A percentile compares a stretch with the other conserved stretches of the same genome.
These are phyloP conservation scores for Sporisorium graminicola DNA, from an alignment of 1,284 basidiomycete species.

Conservation along the genomic window DNA sequence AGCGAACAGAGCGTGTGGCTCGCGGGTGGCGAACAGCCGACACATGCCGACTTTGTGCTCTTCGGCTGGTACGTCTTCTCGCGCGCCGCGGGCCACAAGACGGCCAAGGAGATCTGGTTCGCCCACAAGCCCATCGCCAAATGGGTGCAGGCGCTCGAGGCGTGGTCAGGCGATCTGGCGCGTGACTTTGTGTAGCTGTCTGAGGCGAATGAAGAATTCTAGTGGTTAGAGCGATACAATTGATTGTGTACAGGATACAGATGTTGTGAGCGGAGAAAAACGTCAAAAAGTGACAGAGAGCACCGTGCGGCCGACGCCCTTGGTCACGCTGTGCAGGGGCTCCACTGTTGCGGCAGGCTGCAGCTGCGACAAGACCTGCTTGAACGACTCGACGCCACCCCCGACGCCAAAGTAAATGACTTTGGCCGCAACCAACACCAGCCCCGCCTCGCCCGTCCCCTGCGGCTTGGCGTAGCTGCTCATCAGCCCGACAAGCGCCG, in stretches of 20 bases:
- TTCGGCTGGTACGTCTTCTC: constrained; percentile 58
- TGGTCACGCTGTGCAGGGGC: constrained; percentile 29
- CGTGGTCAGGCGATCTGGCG: constrained; percentile 48
- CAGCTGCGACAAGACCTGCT: constrained; percentile 71
- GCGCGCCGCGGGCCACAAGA: constrained; percentile 34
- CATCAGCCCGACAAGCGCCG: constrained; percentile 76
- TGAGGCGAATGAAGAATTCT: neutral
- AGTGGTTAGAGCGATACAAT: too few relatives aligned
- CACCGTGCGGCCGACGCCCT: constrained; percentile 58
- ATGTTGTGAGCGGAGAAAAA: too few relatives aligned
- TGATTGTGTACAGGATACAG: neutral
- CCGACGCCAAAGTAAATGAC: constrained; percentile 96
- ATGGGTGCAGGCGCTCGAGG: constrained; percentile 54
- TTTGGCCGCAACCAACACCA: constrained; percentile 86
- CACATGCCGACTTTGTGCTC: constrained; percentile 59
- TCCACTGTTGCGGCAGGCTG: constrained; percentile 13
- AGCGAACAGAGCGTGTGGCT: constrained; percentile 35
- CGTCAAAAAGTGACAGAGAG: constrained; percentile 41
- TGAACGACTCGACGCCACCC: constrained; percentile 84
- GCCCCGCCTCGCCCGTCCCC: neutral
- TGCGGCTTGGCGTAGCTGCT: constrained; percentile 19
- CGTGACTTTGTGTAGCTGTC: constrained; percentile 44
- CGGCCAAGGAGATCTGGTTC: constrained; percentile 50
- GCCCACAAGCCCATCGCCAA: constrained; percentile 33
- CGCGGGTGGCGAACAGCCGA: constrained; percentile 51